Base-by-base conservation (phyloP, 768 basidiomycete species). In the Kwoniella newhampshirensis region DNA sequence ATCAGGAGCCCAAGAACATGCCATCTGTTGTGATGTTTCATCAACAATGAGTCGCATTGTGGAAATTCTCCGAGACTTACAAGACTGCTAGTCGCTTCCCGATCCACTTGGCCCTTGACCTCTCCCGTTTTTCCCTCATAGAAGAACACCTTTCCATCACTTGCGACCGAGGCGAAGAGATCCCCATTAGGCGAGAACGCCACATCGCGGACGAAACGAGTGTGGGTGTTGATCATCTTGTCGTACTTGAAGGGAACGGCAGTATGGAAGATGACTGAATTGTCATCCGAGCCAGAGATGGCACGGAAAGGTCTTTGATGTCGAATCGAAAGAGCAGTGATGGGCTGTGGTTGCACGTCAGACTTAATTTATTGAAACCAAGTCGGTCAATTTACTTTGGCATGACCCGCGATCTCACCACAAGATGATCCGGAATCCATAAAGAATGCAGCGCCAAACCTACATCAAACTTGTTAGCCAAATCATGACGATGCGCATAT, bases 61-160 rank as follows among this genome's bases (percentile, higher is more conserved):
- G 4, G 36, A n/a, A 12, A n/a, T n/a, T n/a, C n/a, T n/a, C 4
- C 35, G 8, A 9, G 18, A 51, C 51, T 43, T 43, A 59, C 59
- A 48, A 71, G 54, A 51, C 65, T 69, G 50, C 66, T 62, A 17
- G 62, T 68, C 2, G 62, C 63, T 15, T 54, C 49, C 15, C 64
- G 58, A 5, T 59, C 64, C 12, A 66, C 70, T 64, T 90, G 89
- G 17, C 80, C 81, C 20, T 87, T 62, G 3, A 84, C 85, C 25
- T 94, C 89, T 0, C 92, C 93, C 1, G 84, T 86, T 75, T 88
- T 87, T 25, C 94, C 94, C 54, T 93, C 89, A 72, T 93, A 94
- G 12, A 97, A 67, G 79, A 96, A 88, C 20, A 78, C 47, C 87
- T 76, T 94, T 27, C 81, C 82, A 74, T 98, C 94, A 4, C 89